phyloP scores from a whole-genome alignment of 768 basidiomycete genomes.

The Serendipita vermifera region DNA sequence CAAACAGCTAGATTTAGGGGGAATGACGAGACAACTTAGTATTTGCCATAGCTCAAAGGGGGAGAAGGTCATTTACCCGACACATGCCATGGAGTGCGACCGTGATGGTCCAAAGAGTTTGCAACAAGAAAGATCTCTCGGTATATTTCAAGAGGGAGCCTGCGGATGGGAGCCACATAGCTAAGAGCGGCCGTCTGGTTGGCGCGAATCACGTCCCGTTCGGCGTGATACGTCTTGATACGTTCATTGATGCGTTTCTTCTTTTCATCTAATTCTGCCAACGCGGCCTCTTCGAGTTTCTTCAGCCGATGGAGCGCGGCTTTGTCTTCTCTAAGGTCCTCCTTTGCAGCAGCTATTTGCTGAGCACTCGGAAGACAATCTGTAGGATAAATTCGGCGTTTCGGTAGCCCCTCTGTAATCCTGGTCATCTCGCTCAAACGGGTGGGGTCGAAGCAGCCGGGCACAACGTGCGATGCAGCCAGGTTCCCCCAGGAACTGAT shows the following conservation, averaged over 20 bases:
- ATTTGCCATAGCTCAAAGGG: constrained; percentile 57
- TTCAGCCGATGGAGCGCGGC: constrained; percentile 27
- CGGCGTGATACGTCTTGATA: constrained; percentile 42
- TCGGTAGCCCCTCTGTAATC: not conserved
- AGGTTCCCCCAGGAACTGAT: too few relatives aligned
- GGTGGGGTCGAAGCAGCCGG: not conserved
- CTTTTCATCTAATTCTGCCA: constrained; percentile 47
- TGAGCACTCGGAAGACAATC: constrained; percentile 40
- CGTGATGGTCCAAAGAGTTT: constrained; percentile 57
- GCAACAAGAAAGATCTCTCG: constrained; percentile 51
- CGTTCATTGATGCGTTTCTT: constrained; percentile 27
- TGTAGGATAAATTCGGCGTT: not conserved
- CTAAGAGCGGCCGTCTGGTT: constrained; percentile 39
- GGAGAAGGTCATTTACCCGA: too few relatives aligned
- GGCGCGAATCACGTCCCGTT: constrained; percentile 37
- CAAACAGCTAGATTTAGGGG: constrained; percentile 10
- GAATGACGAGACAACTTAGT: constrained; percentile 26
- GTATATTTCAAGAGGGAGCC: constrained; percentile 60
- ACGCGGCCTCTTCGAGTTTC: constrained; percentile 41
- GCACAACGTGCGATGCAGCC: too few relatives aligned
- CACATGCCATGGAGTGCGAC: constrained; percentile 58
- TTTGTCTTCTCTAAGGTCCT: constrained; percentile 27
- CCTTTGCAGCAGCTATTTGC: constrained; percentile 40
- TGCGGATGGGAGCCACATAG: constrained; percentile 59
- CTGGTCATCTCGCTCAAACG: not conserved